Percentiles rank a stretch among this genome's conserved stretches.
Evolutionary conservation across 371 early-diverging fungal species (phyloP).

Genomic region (Mortierella sp.): DNA sequence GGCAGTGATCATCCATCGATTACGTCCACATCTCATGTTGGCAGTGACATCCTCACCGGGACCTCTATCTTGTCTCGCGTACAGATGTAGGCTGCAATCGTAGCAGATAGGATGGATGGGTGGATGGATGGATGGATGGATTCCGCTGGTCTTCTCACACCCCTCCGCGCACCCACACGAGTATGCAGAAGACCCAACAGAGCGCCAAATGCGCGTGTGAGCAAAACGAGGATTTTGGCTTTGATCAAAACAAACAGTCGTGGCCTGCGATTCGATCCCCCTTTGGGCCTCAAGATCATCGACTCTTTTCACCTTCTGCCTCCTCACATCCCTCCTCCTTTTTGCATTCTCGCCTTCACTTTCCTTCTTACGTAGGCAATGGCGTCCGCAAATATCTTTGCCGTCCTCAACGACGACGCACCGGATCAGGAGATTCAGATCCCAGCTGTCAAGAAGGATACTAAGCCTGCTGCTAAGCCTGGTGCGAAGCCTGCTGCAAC

Average conservation of each 20-base stretch:
- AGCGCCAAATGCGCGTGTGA: no score
- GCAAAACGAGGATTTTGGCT: neutral
- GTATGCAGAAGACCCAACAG: no score
- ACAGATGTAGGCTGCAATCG: no score
- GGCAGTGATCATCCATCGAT: no score
- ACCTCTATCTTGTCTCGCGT: no score
- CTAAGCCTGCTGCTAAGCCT: slow-evolving; percentile 32
- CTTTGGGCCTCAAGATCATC: no score
- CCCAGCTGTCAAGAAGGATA: slow-evolving; percentile 37
- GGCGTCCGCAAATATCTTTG: slow-evolving; percentile 46
- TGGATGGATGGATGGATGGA: no score
- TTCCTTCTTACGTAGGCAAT: slow-evolving; percentile 18
- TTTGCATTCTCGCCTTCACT: slow-evolving; percentile 1
- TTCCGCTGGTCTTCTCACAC: no score
- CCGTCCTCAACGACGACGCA: slow-evolving; percentile 53
- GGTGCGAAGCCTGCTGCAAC: slow-evolving; percentile 10
- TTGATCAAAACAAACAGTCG: slow-evolving; percentile 30
- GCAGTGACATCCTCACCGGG: no score
- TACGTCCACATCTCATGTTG: no score
- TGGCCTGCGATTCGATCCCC: neutral
- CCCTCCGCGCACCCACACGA: no score
- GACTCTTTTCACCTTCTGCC: neutral
- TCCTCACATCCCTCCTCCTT: neutral
- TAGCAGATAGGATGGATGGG: no score
- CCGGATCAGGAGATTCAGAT: slow-evolving; percentile 52